Conservation (phyloP, 306 rosid species). For the Luffa acutangula region DNA sequence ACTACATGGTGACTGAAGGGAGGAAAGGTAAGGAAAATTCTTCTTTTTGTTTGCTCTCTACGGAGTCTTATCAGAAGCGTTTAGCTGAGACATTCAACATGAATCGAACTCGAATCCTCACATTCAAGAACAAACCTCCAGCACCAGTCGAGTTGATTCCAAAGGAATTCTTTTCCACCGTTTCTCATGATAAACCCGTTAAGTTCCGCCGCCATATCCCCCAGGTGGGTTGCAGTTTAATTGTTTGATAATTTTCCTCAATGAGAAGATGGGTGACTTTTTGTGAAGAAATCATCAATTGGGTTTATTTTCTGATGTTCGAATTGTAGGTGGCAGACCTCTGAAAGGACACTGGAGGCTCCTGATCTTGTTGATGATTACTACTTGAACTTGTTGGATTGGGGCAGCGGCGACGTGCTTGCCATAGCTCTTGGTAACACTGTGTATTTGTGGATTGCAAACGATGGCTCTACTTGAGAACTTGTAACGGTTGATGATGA, state of each 20-base stretch:
- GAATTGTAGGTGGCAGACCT: conserved; percentile 22
- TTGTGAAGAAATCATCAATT: not conserved
- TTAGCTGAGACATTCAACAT: conserved; percentile 35
- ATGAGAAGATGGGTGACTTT: not conserved
- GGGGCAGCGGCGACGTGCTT: not conserved
- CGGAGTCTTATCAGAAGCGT: conserved; percentile 26
- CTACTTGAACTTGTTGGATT: conserved; percentile 55
- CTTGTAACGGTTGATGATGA: too few relatives aligned
- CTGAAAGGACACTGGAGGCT: conserved; percentile 69
- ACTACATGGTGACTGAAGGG: not conserved
- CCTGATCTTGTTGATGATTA: conserved; percentile 59
- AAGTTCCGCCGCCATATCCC: conserved; percentile 47
- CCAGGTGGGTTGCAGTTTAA: conserved; percentile 26
- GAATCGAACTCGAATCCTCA: conserved; percentile 47
- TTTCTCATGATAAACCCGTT: conserved; percentile 17
- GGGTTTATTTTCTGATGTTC: not conserved
- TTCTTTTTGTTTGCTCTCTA: conserved; percentile 26
- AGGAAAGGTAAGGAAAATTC: conserved; percentile 42
- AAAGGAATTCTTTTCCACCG: conserved; percentile 19
- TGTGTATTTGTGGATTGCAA: too few relatives aligned
- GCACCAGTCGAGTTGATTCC: conserved; percentile 36
- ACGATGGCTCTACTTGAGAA: too few relatives aligned
- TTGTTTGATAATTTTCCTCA: not conserved
- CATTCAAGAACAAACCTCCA: conserved; percentile 19
- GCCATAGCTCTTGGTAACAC: too few relatives aligned